Conservation (phyloP, 495 filamentous ascomycete genomes). For the Neurospora discreta region DNA sequence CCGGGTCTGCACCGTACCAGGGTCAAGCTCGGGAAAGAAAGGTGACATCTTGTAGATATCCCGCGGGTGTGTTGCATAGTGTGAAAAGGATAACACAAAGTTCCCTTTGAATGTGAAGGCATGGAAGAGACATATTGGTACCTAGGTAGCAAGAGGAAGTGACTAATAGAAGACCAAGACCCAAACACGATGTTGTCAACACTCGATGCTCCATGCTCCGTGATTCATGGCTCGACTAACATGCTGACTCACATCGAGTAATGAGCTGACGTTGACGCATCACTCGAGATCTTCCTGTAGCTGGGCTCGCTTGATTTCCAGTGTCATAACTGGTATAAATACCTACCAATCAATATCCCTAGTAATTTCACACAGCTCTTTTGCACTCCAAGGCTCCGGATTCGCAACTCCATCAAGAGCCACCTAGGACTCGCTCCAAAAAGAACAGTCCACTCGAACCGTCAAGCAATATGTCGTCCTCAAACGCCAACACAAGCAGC, state of each 20-base stretch:
- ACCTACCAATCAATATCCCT: background rate
- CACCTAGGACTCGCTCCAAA: too few species aligned
- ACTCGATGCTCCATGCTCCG: background rate
- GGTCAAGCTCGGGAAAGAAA: background rate
- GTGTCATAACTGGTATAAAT: background rate
- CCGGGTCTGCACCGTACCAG: background rate
- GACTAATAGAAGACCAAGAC: background rate
- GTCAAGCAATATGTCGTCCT: background rate
- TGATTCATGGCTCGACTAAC: background rate
- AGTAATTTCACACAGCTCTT: too few species aligned
- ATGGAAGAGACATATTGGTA: background rate
- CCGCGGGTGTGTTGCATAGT: background rate
- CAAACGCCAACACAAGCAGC: background rate
- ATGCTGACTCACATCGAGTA: background rate
- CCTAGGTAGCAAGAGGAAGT: background rate
- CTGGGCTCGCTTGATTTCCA: background rate
- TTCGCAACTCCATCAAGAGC: background rate
- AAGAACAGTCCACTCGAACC: background rate
- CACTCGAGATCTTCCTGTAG: rapidly evolving
- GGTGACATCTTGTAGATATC: background rate
- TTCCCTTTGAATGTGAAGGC: rapidly evolving
- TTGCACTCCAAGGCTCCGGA: background rate
- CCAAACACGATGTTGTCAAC: background rate
- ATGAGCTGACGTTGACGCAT: background rate
- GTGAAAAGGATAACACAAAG: background rate